These are phyloP conservation scores for Cyberlindnera sargentensis DNA, from an alignment of 805 yeast species.

Conservation along the genomic window DNA sequence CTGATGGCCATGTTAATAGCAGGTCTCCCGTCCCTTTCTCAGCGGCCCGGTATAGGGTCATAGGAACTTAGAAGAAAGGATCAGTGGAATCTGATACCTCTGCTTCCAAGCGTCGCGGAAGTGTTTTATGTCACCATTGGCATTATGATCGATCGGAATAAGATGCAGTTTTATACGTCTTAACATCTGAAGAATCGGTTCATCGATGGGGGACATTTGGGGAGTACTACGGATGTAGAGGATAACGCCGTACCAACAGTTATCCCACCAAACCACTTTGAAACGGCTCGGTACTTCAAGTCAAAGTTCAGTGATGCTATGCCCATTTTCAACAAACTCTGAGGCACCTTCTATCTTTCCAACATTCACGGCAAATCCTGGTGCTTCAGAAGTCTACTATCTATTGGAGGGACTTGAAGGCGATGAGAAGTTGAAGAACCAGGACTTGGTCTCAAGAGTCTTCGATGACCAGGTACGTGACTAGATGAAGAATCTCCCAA, in stretches of 20 bases:
- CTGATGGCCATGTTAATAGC: background rate
- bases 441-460: background rate
- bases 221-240: background rate
- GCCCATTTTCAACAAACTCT: background rate
- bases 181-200: background rate
- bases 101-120: background rate
- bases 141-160: background rate
- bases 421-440: background rate
- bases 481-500: background rate
- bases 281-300: background rate
- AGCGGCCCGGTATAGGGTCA: background rate
- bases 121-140: background rate
- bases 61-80: background rate
- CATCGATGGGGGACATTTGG: background rate
- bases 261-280: background rate
- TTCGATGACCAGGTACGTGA: background rate
- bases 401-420: background rate
- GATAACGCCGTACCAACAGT: background rate
- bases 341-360: background rate
- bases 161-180: background rate
- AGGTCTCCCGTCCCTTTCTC: background rate
- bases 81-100: background rate
- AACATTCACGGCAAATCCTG: background rate
- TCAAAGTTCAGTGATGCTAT: background rate
- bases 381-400: background rate